Base-by-base conservation (phyloP, 345 rosid species). In the Isatis tinctoria region DNA sequence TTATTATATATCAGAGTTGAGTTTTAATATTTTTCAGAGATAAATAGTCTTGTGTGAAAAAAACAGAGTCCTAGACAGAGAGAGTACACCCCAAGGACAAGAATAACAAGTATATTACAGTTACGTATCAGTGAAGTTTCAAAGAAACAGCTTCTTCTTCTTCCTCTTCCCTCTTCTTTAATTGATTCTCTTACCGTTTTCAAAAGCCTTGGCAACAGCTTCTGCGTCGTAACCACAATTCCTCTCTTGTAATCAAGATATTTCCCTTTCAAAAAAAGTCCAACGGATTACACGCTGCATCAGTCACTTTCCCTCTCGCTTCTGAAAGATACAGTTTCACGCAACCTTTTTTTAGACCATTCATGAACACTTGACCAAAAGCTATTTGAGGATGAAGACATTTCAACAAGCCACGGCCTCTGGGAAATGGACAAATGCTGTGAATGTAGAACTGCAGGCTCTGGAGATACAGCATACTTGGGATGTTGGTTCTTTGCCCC, bases 231-330 rank as follows among this genome's bases (percentile, higher is more conserved):
- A 13, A 81, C 97, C 13, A 92, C 83, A 47, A 92, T 95, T 57
- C 99, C 97, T 0, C 87, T 74, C 48, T 88, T 85, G 40, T 84
- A 60, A 73, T 86, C 88, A 44, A 95, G 87, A 82, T 75, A 82
- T 78, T 83, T 86, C 66, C 97, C 98, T 82, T 53, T 83, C 0
- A 97, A 95, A 79, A n/a, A n/a, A 95, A 92, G 69, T 92, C 97
- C 68, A 95, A 81, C 0, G 85, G 86, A 41, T 83, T 82, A 64
- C 99, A 97, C 0, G 85, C 87, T 10, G 88, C 97, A 74, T 88
- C 97, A 0, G 72, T 58, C 54, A 79, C 97, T 57, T 86, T 78
- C 11, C 96, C 97, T 54, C 96, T 97, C 0, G 97, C 97, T 83
- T 95, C 97, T 95, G 93, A 53, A 81, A 36, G 0, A 58, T 14